Conservation (phyloP, 495 filamentous ascomycete genomes). For the Neurospora sp. region DNA sequence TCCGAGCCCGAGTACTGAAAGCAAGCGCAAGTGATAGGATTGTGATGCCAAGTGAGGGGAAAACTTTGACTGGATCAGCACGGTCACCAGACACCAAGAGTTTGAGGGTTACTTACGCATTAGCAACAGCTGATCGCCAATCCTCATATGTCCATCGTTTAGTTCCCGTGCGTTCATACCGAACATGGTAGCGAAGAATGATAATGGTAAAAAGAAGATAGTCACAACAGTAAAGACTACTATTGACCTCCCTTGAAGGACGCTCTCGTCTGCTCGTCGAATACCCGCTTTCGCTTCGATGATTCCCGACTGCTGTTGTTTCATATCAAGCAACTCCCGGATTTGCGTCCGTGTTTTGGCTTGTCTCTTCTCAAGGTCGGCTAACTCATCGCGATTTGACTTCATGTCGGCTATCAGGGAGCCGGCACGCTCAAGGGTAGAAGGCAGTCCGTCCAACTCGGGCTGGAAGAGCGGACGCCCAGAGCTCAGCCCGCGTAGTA, state of each 20-base stretch:
- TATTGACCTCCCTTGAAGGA: constrained; percentile 48
- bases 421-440: constrained; percentile 9
- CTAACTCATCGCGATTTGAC: constrained; percentile 10
- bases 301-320: constrained; percentile 56
- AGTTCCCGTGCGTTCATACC: constrained; percentile 33
- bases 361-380: constrained; percentile 13
- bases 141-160: constrained; percentile 12
- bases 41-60: constrained; percentile 12
- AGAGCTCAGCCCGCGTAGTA: constrained; percentile 15
- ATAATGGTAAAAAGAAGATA: constrained; percentile 41
- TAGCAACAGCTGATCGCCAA: constrained; percentile 20
- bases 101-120: constrained; percentile 18
- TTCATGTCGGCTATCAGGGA: constrained; percentile 16
- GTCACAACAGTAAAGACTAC: constrained; percentile 60
- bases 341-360: constrained; percentile 13
- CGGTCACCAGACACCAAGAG: not conserved
- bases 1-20: constrained; percentile 14
- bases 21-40: constrained; percentile 11
- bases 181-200: constrained; percentile 32
- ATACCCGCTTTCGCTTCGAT: constrained; percentile 50
- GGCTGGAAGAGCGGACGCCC: not conserved
- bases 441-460: not conserved
- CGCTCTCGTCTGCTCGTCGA: constrained; percentile 46
- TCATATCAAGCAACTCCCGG: constrained; percentile 46
- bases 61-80: constrained; percentile 2